Base-by-base conservation (phyloP, 208 protist species). In the Trichomonas tenax region DNA sequence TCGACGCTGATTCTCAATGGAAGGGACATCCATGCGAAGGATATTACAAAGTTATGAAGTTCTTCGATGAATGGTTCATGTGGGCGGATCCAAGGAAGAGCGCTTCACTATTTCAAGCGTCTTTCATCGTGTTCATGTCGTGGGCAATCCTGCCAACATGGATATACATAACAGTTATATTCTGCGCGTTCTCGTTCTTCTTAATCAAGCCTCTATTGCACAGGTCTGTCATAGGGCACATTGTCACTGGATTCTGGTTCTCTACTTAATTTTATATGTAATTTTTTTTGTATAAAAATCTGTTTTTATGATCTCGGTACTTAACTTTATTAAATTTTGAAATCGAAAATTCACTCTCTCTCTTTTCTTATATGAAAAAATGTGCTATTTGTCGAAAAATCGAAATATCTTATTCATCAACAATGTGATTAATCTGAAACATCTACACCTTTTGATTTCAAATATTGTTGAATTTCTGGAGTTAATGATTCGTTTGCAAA, bases 171-270 rank as follows among this genome's bases (percentile, higher is more conserved):
- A 17, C 36, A 31, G 15, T 48, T 36, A 34, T 41, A 58, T 34
- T 51, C 26, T 10, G 45, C 17, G 23, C 44, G 6, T 93, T 48
- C 15, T 48, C n/a, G 0, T 23, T 93, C 2, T 93, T 93, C 26
- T 26, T 93, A 34, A 26, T 93, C 3, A 51, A n/a, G 9, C 86
- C 86, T 48, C 2, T 93, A 48, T 26, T 44, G 0, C 41, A 93
- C 17, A 51, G 44, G n/a, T 34, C 41, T 51, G 44, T 93, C 0
- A n/a, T 93, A 8, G 26, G 14, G 17, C 41, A 51, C 2, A 93
- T 93, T 58, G 86, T 51, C 38, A 40, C 86, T 6, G 86, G 86
- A 93, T 93, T 93, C 51, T 93, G 86, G 86, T 93, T 93, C 44
- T 93, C 40, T 8, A 93, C 86, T 15, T 93, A 93, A 51, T 90